These are phyloP conservation scores for Colletotrichum magnum DNA, from an alignment of 2,329 filamentous ascomycete species.

Conservation along the genomic window DNA sequence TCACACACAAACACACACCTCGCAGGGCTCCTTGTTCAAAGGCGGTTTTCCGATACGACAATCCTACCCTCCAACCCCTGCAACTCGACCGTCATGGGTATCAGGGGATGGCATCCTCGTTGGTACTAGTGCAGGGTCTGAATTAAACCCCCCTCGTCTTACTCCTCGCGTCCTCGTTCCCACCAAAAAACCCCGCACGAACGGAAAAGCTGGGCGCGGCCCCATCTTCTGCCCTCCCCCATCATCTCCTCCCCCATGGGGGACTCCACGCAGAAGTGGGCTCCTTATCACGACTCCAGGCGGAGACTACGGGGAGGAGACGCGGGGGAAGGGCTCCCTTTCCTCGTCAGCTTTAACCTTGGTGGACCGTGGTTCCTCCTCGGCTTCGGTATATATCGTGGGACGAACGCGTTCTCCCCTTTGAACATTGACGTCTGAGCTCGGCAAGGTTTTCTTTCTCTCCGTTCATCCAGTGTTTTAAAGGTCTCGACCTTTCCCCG, in stretches of 20 bases:
- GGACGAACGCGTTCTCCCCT: neutral
- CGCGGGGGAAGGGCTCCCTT: neutral
- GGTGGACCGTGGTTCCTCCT: neutral
- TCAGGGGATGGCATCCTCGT: conserved; percentile 9
- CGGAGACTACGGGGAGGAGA: conserved; percentile 20
- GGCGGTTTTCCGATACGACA: conserved; percentile 27
- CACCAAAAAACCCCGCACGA: conserved; percentile 35
- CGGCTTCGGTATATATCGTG: conserved; percentile 17
- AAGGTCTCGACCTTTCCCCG: no score
- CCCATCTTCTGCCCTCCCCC: conserved; percentile 27
- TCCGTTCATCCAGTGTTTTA: neutral
- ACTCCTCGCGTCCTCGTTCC: neutral
- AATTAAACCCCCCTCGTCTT: conserved; percentile 5
- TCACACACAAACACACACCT: neutral
- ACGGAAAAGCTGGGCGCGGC: conserved; percentile 36
- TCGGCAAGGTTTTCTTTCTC: neutral
- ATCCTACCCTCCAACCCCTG: neutral
- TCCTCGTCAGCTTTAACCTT: neutral
- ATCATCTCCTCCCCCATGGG: conserved; percentile 32
- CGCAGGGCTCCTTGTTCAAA: conserved; percentile 2
- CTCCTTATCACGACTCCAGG: conserved; percentile 25
- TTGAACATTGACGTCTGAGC: neutral
- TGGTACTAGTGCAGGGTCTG: conserved; percentile 30
- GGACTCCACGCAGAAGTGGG: conserved; percentile 23
- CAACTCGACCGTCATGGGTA: neutral